Base-by-base conservation (phyloP, 495 filamentous ascomycete species). In the Aspergillus avenaceus region DNA sequence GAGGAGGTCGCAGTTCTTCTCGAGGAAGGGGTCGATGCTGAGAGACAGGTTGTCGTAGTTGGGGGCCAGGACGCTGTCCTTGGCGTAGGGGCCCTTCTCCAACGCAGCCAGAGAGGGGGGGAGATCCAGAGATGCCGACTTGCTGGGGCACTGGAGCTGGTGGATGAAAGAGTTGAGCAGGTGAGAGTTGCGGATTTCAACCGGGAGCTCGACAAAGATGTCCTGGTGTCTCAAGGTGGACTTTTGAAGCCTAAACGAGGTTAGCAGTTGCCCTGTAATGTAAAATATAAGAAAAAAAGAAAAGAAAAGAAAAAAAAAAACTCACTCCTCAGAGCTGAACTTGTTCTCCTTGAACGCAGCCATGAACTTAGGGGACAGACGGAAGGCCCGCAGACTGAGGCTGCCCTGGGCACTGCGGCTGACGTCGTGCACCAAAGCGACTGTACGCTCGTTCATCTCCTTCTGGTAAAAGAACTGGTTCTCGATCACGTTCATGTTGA, bases 381-480 rank as follows among this genome's bases (percentile, higher is more conserved):
- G 84, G 82, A 93, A 98, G 22, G 93, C 93, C 52, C 91, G 82
- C 55, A 98, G 75, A 65, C 86, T 95, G 53, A 98, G 72, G 56
- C 86, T 87, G 13, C 95, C 95, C 67, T 96, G 90, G 24, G 88
- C 85, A 64, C 91, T 97, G 55, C 91, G 81, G 79, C 88, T 90
- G 43, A 95, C 88, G 62, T 98, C 93, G 70, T 97, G 89, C 29
- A 98, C 90, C 32, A 98, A 76, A 22, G 91, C 91, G n/a, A 96
- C 85, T 8, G 91, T 96, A 64, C 84, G 78, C 66, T 96, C 91
- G 64, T 97, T 97, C 66, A 85, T 63, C 60, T 91, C 88, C 62
- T 87, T 90, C 77, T 98, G 93, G 74, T 96, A 97, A 73, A 88
- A 87, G 71, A 85, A 91, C 71, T 97, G 93, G 71, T 97, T 98